These are phyloP conservation scores for Yamadazyma friedrichii DNA, from an alignment of 1,139 yeast genomes.

Conservation along the genomic window DNA sequence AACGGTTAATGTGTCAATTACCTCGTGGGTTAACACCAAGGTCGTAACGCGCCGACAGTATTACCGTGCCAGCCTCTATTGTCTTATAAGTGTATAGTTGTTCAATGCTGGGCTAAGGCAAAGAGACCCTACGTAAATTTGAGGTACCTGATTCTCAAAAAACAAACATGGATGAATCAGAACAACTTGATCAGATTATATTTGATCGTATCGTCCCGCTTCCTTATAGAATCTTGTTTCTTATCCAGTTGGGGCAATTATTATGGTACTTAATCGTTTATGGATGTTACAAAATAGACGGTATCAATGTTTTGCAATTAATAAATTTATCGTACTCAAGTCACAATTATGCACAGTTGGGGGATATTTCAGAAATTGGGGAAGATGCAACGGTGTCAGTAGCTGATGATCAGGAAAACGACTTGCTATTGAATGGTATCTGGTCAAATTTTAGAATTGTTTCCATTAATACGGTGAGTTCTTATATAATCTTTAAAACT, in stretches of 20 bases:
- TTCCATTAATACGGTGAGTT: conserved; percentile 20
- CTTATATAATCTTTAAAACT: conserved; percentile 23
- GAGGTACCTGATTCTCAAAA: too few relatives aligned
- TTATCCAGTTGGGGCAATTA: conserved; percentile 31
- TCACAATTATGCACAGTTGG: conserved; percentile 36
- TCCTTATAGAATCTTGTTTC: conserved; percentile 36
- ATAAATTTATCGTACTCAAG: conserved; percentile 38
- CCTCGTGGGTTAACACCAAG: too few relatives aligned
- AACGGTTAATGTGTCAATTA: too few relatives aligned
- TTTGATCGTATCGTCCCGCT: conserved; percentile 34
- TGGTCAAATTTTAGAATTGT: conserved; percentile 25
- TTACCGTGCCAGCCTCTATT: too few relatives aligned
- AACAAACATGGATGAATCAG: conserved; percentile 9
- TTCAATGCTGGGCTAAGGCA: too few relatives aligned
- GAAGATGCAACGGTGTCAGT: conserved; percentile 32
- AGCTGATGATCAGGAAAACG: conserved; percentile 34
- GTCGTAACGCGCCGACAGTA: background rate
- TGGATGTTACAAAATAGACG: conserved; percentile 21
- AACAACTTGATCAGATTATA: conserved; percentile 14
- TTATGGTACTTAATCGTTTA: conserved; percentile 36
- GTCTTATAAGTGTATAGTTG: too few relatives aligned
- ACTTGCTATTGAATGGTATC: conserved; percentile 32
- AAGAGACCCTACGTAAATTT: too few relatives aligned
- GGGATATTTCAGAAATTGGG: conserved; percentile 24
- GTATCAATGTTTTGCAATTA: conserved; percentile 35